Evolutionary conservation across 306 rosid genomes (phyloP).

Genomic region (Arachis stenosperma): DNA sequence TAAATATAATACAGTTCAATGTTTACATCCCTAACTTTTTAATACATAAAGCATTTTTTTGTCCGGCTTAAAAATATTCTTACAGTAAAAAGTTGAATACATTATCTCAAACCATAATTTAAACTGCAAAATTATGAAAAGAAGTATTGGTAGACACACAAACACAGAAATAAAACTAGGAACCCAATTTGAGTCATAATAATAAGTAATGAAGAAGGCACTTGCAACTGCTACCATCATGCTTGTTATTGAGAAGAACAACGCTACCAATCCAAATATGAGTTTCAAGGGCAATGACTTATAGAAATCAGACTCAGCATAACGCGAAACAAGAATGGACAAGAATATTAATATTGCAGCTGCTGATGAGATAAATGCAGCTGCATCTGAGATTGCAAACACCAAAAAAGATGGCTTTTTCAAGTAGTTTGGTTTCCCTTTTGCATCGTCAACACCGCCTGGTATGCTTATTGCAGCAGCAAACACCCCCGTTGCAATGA

Average conservation of each 20-base stretch:
- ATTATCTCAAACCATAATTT: slow-evolving; percentile 36
- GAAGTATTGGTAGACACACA: slow-evolving; percentile 27
- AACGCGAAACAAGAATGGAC: slow-evolving; percentile 54
- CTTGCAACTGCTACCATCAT: slow-evolving; percentile 47
- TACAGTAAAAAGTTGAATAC: slow-evolving; percentile 37
- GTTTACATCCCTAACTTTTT: not conserved
- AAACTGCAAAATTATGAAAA: slow-evolving; percentile 33
- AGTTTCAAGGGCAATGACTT: slow-evolving; percentile 41
- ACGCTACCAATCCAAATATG: slow-evolving; percentile 33
- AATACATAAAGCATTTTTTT: slow-evolving; percentile 15
- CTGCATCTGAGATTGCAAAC: slow-evolving; percentile 51
- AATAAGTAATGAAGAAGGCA: slow-evolving; percentile 36
- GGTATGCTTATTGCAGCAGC: slow-evolving; percentile 47
- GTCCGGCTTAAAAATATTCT: slow-evolving; percentile 38
- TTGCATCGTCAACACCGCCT: slow-evolving; percentile 23
- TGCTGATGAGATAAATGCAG: slow-evolving; percentile 55
- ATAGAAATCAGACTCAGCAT: slow-evolving; percentile 41
- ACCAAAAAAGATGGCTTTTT: not conserved
- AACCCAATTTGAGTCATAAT: slow-evolving; percentile 21
- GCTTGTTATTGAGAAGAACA: slow-evolving; percentile 41
- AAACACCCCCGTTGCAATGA: slow-evolving; percentile 47
- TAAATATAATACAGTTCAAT: too few relatives aligned
- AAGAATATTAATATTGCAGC: slow-evolving; percentile 51
- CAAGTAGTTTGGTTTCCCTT: slow-evolving; percentile 33
- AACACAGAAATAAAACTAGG: slow-evolving; percentile 22